Percentiles rank a stretch among this genome's conserved stretches.
These are phyloP conservation scores for Kregervanrija delftensis DNA, from an alignment of 805 yeast species.

Conservation along the genomic window DNA sequence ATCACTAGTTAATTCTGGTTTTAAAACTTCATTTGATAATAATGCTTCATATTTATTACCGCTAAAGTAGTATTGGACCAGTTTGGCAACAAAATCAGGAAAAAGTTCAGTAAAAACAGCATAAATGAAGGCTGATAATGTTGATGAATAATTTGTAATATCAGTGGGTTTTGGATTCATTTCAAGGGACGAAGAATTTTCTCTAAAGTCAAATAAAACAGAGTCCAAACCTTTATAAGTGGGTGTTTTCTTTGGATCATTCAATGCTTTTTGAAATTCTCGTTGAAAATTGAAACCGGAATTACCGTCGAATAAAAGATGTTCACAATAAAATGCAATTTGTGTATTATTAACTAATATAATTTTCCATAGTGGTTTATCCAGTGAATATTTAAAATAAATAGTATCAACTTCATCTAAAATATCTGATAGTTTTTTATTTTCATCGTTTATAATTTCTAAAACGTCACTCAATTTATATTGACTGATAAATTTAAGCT, in stretches of 20 bases:
- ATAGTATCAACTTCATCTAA: constrained; percentile 6
- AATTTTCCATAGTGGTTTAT: constrained; percentile 16
- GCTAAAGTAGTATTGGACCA: too few species aligned
- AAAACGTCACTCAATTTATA: constrained; percentile 10
- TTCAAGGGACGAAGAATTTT: too few species aligned
- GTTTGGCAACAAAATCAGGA: too few species aligned
- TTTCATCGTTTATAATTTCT: constrained; percentile 4
- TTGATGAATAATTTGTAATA: too few species aligned
- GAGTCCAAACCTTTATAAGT: neutral
- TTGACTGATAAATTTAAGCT: constrained; percentile 3
- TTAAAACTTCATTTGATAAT: too few species aligned
- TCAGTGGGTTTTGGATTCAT: too few species aligned
- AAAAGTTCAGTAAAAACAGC: too few species aligned
- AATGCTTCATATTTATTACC: too few species aligned
- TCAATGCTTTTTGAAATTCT: constrained; percentile 12
- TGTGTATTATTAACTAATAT: constrained; percentile 9
- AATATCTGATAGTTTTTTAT: neutral
- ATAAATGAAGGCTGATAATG: too few species aligned
- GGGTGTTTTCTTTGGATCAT: neutral
- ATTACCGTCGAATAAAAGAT: constrained; percentile 30
- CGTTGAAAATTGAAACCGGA: constrained; percentile 26
- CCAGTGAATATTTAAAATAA: constrained; percentile 6
- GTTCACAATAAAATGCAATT: constrained; percentile 22
- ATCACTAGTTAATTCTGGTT: too few species aligned
- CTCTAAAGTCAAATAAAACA: constrained; percentile 2